Evolutionary conservation across 371 early-diverging fungal genomes (phyloP).

Genomic region (Homolaphlyctis polyrhiza): DNA sequence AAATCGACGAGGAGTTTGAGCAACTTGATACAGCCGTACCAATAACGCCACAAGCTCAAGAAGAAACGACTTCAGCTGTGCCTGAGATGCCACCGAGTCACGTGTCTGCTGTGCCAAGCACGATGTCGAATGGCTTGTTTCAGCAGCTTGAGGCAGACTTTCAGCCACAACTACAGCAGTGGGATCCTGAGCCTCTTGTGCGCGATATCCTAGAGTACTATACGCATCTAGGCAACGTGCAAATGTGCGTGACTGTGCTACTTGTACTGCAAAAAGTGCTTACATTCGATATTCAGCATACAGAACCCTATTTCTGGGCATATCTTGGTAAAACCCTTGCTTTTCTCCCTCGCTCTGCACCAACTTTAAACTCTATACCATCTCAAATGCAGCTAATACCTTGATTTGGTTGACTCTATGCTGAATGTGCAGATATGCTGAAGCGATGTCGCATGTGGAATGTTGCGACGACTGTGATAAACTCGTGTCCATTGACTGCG

Average conservation of each 20-base stretch:
- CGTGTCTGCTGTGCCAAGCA: too few species aligned
- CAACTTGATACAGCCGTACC: too few species aligned
- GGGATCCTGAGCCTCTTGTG: neutral
- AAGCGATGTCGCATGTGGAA: slow-evolving; percentile 72
- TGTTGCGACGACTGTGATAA: slow-evolving; percentile 59
- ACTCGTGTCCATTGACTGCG: slow-evolving; percentile 50
- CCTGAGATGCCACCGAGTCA: too few species aligned
- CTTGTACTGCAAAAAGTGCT: slow-evolving; percentile 48
- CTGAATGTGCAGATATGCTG: slow-evolving; percentile 50
- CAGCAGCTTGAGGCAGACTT: too few species aligned
- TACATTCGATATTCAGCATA: slow-evolving; percentile 38
- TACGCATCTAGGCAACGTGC: slow-evolving; percentile 77
- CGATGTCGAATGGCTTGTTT: too few species aligned
- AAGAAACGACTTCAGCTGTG: too few species aligned
- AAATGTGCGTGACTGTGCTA: slow-evolving; percentile 74
- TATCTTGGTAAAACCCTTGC: slow-evolving; percentile 56
- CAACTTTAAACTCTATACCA: neutral
- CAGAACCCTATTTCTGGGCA: slow-evolving; percentile 65
- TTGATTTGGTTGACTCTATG: neutral
- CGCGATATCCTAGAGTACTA: slow-evolving; percentile 63
- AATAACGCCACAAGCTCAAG: too few species aligned
- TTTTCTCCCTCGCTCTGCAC: too few species aligned
- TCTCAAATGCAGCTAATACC: neutral
- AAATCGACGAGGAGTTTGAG: too few species aligned
- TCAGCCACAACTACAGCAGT: too few species aligned